Evolutionary conservation across 2,329 filamentous ascomycete genomes (phyloP), one percentile per base, ranked within the genome.

Genomic region (Penicillium thymicola): DNA sequence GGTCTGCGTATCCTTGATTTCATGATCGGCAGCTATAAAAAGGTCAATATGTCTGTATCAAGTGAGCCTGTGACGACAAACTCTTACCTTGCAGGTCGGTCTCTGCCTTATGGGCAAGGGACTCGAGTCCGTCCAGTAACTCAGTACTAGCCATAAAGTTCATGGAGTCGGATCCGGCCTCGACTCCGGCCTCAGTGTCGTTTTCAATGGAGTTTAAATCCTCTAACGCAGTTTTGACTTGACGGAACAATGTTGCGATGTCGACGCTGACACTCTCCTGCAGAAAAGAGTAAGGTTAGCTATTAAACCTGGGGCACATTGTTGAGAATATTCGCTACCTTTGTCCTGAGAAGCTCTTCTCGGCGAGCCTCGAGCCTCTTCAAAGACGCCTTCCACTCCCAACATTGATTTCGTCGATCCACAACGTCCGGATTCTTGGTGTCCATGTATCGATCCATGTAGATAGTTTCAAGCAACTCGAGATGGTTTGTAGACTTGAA

Each of bases 361-460:
- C 74, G 76, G 40, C 77, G 74, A 42, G 70, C 74, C 60, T 85
- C 81, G 3, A 90, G 68, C 28, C 77, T 74, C 32, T 79, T 80
- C 13, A 94, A 74, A 44, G 85, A 79, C 57, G 82, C 81, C 59
- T 90, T 89, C 73, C 89, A 85, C 44, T 83, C 81, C 93, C 93
- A 97, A 43, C 85, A 85, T 59, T 87, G 79, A 59, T 86, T 81
- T 28, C 91, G 85, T 42, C 83, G 80, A 42, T 81, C 76, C 70
- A 89, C 83, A 2, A 91, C 76, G 1, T 82, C 76, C 3, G 86
- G 83, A 40, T 85, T 80, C 5, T 81, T 78, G 1, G 81, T 78
- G 5, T 84, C 83, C 81, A 92, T 88, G 72, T 96, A 99, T 28
- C 92, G 85, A 73, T 97, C 94, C 51, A 99, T 80, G 69, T 90